phyloP scores from a whole-genome alignment of 345 rosid species.

The Excoecaria cochinchinensis region DNA sequence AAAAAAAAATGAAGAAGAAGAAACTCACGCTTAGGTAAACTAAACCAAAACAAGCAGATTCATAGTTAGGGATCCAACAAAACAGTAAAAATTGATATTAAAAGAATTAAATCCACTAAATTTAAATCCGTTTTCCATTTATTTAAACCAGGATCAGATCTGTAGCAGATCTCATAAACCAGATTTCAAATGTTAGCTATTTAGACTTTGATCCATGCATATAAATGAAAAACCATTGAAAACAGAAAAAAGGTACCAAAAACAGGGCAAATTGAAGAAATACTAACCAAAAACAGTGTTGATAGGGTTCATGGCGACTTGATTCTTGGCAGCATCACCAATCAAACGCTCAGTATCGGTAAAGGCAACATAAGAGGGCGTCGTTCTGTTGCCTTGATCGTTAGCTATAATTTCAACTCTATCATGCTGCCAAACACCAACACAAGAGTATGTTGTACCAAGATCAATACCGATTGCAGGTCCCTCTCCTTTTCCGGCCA shows the following conservation, averaged over 20 bases:
- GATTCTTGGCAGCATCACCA: constrained; percentile 41
- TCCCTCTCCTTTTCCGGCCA: constrained; percentile 30
- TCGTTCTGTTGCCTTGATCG: constrained; percentile 36
- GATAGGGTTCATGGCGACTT: constrained; percentile 38
- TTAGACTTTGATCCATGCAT: background rate
- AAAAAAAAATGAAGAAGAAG: no score
- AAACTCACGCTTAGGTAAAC: no score
- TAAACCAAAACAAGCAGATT: no score
- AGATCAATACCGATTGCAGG: constrained; percentile 37
- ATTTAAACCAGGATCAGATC: background rate
- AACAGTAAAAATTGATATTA: background rate
- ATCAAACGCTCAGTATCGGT: constrained; percentile 36
- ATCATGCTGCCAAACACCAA: constrained; percentile 39
- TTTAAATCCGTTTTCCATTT: background rate
- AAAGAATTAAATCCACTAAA: background rate
- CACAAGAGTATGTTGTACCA: constrained; percentile 31
- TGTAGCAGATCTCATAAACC: background rate
- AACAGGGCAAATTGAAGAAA: background rate
- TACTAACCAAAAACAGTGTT: constrained; percentile 35
- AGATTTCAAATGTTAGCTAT: background rate
- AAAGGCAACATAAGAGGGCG: constrained; percentile 38
- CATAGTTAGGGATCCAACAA: background rate
- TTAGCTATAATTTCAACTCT: constrained; percentile 33
- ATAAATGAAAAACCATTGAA: background rate
- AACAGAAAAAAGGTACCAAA: background rate